Evolutionary conservation across 2,329 filamentous ascomycete genomes (phyloP).

Genomic region (Nemania serpens): DNA sequence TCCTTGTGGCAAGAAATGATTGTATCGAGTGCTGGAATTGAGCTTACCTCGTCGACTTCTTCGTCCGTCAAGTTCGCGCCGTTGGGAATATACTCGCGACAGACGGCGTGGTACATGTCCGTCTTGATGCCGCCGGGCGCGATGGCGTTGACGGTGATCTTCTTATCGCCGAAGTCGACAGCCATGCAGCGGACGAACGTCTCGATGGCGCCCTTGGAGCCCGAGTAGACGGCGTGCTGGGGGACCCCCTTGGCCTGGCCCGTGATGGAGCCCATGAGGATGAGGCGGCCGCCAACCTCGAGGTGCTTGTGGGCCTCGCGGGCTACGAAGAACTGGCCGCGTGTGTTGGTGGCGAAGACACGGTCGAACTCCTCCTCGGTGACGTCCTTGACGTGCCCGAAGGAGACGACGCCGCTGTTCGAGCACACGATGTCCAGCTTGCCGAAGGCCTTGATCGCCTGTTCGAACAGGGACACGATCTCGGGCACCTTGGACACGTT

Average conservation of each 20-base stretch:
- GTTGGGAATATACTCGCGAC: constrained; percentile 65
- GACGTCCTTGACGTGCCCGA: constrained; percentile 71
- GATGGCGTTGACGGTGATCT: constrained; percentile 70
- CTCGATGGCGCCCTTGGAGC: constrained; percentile 76
- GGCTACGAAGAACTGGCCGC: constrained; percentile 74
- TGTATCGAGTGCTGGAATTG: not conserved
- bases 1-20: not conserved
- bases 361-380: constrained; percentile 73
- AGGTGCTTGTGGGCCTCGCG: constrained; percentile 72
- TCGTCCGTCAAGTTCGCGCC: constrained; percentile 61
- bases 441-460: constrained; percentile 67
- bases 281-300: constrained; percentile 69
- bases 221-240: constrained; percentile 75
- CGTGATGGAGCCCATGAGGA: constrained; percentile 75
- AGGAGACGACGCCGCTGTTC: constrained; percentile 71
- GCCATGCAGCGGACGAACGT: constrained; percentile 77
- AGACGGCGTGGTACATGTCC: constrained; percentile 70
- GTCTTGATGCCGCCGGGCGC: constrained; percentile 71
- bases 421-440: constrained; percentile 72
- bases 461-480: constrained; percentile 65
- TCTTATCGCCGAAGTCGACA: constrained; percentile 69
- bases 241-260: constrained; percentile 69
- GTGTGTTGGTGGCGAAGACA: constrained; percentile 70
- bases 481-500: constrained; percentile 69
- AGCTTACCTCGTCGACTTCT: constrained; percentile 58